A percentile compares a stretch with the other conserved stretches of the same genome.
Conservation (phyloP, 1,284 basidiomycete species). For the Cutaneotrichosporon sp. region DNA sequence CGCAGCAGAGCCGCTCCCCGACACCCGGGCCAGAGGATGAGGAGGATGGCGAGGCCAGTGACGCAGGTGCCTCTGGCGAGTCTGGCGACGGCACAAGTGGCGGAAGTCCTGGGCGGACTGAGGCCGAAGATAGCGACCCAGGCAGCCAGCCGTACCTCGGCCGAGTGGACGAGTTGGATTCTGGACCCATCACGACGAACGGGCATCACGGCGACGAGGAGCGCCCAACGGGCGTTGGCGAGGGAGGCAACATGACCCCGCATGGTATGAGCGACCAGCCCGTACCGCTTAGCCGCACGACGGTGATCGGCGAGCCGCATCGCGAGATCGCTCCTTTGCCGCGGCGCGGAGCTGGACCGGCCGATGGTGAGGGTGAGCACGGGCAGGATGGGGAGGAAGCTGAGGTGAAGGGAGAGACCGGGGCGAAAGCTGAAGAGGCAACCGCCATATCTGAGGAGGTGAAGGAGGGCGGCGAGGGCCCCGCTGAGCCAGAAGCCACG, state of each 20-base stretch:
- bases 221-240: constrained; percentile 14
- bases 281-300: constrained; percentile 48
- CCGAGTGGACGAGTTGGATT: constrained; percentile 54
- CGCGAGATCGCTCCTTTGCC: constrained; percentile 44
- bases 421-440: not conserved
- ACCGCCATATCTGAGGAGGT: not conserved
- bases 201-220: constrained; percentile 15
- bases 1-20: constrained; percentile 28
- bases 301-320: constrained; percentile 33
- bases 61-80: not conserved
- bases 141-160: constrained; percentile 50
- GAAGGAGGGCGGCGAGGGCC: not conserved
- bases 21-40: constrained; percentile 48
- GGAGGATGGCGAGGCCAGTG: constrained; percentile 8
- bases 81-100: constrained; percentile 19
- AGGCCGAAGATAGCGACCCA: constrained; percentile 42
- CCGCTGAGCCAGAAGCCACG: not conserved
- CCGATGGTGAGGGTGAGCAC: not conserved
- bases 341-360: constrained; percentile 16
- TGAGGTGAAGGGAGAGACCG: constrained; percentile 4
- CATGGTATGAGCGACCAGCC: constrained; percentile 52
- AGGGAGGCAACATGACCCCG: constrained; percentile 44
- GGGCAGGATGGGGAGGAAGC: not conserved
- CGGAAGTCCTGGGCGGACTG: constrained; percentile 43
- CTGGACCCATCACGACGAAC: constrained; percentile 42